A percentile compares a stretch with the other conserved stretches of the same genome.
Evolutionary conservation across 2,329 filamentous ascomycete genomes (phyloP).

Genomic region (Thielaviopsis ethacetica): DNA sequence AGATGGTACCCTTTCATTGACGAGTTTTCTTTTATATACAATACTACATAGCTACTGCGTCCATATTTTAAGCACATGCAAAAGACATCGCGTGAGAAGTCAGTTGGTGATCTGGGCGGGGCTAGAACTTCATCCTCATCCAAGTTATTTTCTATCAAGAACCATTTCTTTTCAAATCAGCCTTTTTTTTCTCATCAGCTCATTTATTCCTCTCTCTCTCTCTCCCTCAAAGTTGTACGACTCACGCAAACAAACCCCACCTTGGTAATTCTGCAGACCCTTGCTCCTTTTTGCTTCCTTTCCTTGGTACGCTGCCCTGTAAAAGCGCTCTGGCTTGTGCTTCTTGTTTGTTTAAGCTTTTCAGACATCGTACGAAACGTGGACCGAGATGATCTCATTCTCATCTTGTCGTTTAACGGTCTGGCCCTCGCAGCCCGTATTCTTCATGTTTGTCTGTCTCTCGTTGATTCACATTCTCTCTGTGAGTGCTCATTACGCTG

Average conservation of each 20-base stretch:
- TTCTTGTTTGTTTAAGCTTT: background rate
- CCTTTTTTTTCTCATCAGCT: background rate
- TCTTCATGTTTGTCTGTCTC: background rate
- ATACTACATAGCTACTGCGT: too few species aligned
- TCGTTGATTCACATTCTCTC: too few species aligned
- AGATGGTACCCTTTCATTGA: too few species aligned
- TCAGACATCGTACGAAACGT: constrained; percentile 2
- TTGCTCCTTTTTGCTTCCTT: background rate
- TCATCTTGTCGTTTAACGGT: background rate
- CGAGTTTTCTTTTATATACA: too few species aligned
- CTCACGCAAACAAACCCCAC: background rate
- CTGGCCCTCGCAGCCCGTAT: background rate
- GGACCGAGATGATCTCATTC: constrained; percentile 2
- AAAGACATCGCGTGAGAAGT: too few species aligned
- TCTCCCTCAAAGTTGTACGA: background rate
- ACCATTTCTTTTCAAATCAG: background rate
- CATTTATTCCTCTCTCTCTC: background rate
- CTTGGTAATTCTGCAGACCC: background rate
- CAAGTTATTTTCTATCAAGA: too few species aligned
- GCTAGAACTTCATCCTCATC: too few species aligned
- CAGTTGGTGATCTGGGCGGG: too few species aligned
- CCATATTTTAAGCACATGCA: too few species aligned
- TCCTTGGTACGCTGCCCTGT: background rate
- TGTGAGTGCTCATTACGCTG: too few species aligned
- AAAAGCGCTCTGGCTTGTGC: background rate